Evolutionary conservation across 371 early-diverging fungal genomes (phyloP), one percentile per base, ranked within the genome.

Genomic region (Entomophthora muscae): DNA sequence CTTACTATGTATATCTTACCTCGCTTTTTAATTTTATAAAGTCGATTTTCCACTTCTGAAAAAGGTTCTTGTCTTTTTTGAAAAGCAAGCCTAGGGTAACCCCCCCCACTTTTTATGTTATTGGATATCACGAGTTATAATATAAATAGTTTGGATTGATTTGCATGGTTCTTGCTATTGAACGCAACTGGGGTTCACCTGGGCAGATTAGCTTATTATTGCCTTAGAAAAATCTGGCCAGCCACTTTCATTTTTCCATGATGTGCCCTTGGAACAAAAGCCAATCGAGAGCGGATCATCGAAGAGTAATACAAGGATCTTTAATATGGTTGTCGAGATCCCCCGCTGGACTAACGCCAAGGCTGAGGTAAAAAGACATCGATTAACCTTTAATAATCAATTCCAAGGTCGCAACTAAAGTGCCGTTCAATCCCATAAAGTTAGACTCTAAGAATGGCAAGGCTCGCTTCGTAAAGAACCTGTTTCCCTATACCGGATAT

Each of bases 331-430:
- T 54, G 95, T 98, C 53, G 99, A 99, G 76, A 95, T 99, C 63
- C 99, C 99, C 52, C 84, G 99, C 61, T 99, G 98, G 95, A 89
- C 96, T 67, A 98, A 98, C 76, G 99, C 96, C 67, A 99, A 99
- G 84, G 79, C 97, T 65, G 99, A 99, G 84, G 91, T 93, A 72
- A 53, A 3, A n/a, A 13, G n/a, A 58, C 3, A 23, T 59, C 31
- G 31, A 55, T 55, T 55, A 23, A 7, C 7, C 22, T 55, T 55
- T 24, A 7, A 55, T 55, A 55, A 7, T 55, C 3, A 31, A 28
- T 28, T 2, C 21, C 28, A 57, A 88, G 86, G 93, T 97, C 73
- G 82, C 88, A 69, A 95, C 88, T 72, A 87, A 84, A 53, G 91
- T 91, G 74, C 64, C 75, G 59, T 84, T 95, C 73, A 99, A 99